These are phyloP conservation scores for Trichoderma sp. DNA, from an alignment of 2,329 filamentous ascomycete species.

Conservation along the genomic window DNA sequence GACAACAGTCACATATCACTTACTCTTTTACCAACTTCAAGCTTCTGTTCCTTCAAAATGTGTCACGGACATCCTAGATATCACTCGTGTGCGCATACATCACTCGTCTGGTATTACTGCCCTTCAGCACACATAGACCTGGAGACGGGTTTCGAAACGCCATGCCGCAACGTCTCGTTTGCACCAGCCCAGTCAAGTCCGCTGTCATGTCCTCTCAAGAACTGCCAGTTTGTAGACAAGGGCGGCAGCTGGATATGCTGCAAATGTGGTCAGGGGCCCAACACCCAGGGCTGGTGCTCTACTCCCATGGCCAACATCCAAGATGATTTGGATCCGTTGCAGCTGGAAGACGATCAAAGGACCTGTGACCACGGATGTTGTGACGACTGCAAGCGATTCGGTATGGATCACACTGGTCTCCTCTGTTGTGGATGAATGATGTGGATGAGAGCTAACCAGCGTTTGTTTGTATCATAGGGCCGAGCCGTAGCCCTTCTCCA, in stretches of 20 bases:
- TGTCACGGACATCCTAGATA: conserved; percentile 56
- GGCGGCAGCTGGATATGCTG: conserved; percentile 58
- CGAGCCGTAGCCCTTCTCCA: conserved; percentile 37
- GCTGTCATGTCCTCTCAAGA: conserved; percentile 49
- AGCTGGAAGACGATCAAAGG: conserved; percentile 40
- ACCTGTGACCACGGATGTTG: conserved; percentile 58
- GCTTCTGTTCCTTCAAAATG: conserved; percentile 38
- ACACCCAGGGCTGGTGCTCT: conserved; percentile 55
- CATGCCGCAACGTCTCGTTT: conserved; percentile 52
- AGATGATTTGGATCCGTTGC: conserved; percentile 36
- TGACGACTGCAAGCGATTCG: conserved; percentile 46
- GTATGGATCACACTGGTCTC: conserved; percentile 35
- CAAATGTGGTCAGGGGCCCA: conserved; percentile 52
- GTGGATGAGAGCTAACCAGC: neutral
- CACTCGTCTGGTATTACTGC: conserved; percentile 58
- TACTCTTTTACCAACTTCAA: neutral
- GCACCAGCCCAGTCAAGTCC: conserved; percentile 47
- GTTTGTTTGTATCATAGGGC: conserved; percentile 29
- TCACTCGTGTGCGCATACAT: conserved; percentile 56
- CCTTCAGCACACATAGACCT: conserved; percentile 47
- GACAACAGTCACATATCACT: neutral
- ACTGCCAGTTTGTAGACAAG: conserved; percentile 53
- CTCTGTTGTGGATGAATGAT: neutral
- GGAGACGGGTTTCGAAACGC: conserved; percentile 50
- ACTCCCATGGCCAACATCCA: conserved; percentile 37